A percentile compares a stretch with the other conserved stretches of the same genome.
Evolutionary conservation across 2,329 filamentous ascomycete genomes (phyloP).

Genomic region (Neonectria faginata): DNA sequence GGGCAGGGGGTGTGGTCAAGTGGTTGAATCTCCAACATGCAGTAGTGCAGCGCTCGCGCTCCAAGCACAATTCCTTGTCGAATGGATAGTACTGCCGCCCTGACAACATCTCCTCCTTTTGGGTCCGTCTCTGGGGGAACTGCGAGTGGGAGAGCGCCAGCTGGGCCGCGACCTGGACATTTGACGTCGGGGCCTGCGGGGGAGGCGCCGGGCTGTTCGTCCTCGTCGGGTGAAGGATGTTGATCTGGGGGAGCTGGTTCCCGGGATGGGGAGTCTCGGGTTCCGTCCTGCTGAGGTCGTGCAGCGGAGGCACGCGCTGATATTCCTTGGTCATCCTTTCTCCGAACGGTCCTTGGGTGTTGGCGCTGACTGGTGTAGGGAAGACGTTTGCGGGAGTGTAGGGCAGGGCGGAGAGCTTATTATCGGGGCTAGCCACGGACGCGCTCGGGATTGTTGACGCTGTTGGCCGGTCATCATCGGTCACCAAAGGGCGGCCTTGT

Average conservation of each 20-base stretch:
- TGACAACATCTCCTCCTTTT: conserved; percentile 91
- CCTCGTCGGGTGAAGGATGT: conserved; percentile 63
- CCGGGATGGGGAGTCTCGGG: conserved; percentile 65
- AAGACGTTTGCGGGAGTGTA: conserved; percentile 67
- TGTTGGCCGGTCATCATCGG: conserved; percentile 70
- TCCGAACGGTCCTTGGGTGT: conserved; percentile 58
- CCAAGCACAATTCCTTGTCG: conserved; percentile 80
- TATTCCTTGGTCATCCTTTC: conserved; percentile 69
- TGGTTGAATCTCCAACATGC: conserved; percentile 91
- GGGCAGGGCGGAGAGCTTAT: conserved; percentile 70
- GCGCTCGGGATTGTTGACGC: conserved; percentile 70
- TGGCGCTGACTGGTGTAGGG: conserved; percentile 73
- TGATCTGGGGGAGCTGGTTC: conserved; percentile 67
- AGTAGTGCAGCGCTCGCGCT: conserved; percentile 85
- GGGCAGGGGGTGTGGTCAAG: conserved; percentile 76
- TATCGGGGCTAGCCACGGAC: conserved; percentile 69
- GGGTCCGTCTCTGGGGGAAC: conserved; percentile 65
- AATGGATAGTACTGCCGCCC: conserved; percentile 85
- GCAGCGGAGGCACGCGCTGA: conserved; percentile 69
- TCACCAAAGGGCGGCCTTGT: conserved; percentile 65
- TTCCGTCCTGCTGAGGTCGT: conserved; percentile 68
- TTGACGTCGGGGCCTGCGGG: conserved; percentile 54
- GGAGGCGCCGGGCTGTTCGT: conserved; percentile 61
- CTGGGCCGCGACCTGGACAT: conserved; percentile 68
- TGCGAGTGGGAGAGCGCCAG: conserved; percentile 68